A percentile compares a stretch with the other conserved stretches of the same genome.
Conservation (phyloP, 108 stramenopile species). For the Epithemia pelagica region DNA sequence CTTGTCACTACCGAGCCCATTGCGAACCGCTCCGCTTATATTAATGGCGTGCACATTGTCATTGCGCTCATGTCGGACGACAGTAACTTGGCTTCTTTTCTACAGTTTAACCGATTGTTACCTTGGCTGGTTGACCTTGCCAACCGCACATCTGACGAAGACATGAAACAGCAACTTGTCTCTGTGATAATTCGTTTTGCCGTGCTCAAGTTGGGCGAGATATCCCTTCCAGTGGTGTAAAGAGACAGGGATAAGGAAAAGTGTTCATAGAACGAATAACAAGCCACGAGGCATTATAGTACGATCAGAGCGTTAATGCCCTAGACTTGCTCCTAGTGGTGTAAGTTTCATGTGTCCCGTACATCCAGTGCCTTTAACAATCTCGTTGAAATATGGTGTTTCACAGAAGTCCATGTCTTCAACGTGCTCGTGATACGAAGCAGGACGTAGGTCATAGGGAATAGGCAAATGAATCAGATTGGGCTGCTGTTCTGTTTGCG, state of each 20-base stretch:
- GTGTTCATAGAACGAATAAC: too few species aligned
- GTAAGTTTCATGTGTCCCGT: constrained; percentile 66
- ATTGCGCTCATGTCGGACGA: constrained; percentile 16
- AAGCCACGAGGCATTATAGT: too few species aligned
- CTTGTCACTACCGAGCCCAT: not conserved
- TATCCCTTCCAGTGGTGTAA: too few species aligned
- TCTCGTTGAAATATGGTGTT: constrained; percentile 72
- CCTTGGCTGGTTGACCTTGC: constrained; percentile 13
- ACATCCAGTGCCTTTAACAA: constrained; percentile 31
- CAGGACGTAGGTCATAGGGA: constrained; percentile 50
- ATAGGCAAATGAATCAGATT: constrained; percentile 63
- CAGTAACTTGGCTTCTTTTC: constrained; percentile 3
- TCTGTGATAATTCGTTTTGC: constrained; percentile 8
- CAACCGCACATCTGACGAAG: constrained; percentile 11
- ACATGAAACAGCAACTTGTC: constrained; percentile 9
- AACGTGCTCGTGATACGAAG: constrained; percentile 41
- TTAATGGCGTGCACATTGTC: constrained; percentile 11
- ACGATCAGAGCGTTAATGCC: too few species aligned
- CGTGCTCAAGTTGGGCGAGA: not conserved
- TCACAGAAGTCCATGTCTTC: constrained; percentile 49
- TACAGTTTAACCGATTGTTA: not conserved
- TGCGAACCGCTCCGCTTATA: constrained; percentile 1
- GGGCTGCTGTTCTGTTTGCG: constrained; percentile 9
- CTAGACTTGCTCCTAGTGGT: constrained; percentile 29
- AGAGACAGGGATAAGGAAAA: too few species aligned